Evolutionary conservation across 1,284 basidiomycete species (phyloP), one percentile per base, ranked within the genome.

Genomic region (Ceratobasidium theobromae): DNA sequence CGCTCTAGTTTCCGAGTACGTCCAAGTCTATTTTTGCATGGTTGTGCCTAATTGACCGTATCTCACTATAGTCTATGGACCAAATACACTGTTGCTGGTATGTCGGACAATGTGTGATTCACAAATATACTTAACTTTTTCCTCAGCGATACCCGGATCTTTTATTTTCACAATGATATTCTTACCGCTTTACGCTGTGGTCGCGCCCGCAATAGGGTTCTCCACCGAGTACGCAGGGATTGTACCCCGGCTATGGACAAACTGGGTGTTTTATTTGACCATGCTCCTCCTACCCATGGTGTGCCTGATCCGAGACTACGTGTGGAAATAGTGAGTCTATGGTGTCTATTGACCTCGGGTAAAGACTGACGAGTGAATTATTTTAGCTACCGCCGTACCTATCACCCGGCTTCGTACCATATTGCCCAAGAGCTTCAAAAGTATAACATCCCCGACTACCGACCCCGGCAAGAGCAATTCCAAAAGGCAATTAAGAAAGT

Each of bases 401-500:
- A 98, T 77, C 78, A 79, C 69, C 97, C 97, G 0, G 83, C 87
- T 52, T 88, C 94, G 16, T 98, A 98, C 76, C 96, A 99, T 76
- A 94, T 99, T 70, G 95, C 96, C 0, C 96, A 99, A 75, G 97
- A 99, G 77, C 80, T 93, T 18, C 93, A 95, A 77, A 98, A 98
- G 79, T 98, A 97, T 80, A 97, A 98, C 75, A 88, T 98, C 69
- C 94, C 95, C 8, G 97, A 99, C 75, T 98, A 98, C 75, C 82
- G 97, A 46, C 97, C 97, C 1, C 83, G 96, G 66, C 96, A 98
- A 79, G 96, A 97, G 77, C 96, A 99, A 87, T 95, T 95, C 79
- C 93, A 95, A 77, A 95, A 97, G 76, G 95, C 95, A 5, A 98
- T 98, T 82, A 97, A 97, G 78, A 98, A 98, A 75, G 95, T 98